Evolutionary conservation across 139 green algal species (phyloP).

Genomic region (Coelastrella sp.): DNA sequence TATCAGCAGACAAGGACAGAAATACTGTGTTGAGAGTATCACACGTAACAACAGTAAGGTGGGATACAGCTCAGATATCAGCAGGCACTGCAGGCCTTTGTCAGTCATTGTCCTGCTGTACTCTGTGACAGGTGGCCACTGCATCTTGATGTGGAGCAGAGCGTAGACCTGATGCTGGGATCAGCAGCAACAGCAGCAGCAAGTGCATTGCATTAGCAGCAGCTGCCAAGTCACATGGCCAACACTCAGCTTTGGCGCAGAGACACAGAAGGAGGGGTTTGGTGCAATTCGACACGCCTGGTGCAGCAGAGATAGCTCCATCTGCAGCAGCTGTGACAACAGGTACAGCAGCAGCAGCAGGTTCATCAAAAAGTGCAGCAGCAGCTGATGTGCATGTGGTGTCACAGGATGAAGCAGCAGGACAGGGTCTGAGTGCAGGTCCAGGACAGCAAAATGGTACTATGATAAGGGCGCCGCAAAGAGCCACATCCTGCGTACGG

Average conservation of each 20-base stretch:
- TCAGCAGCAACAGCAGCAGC: background rate
- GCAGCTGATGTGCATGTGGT: too few relatives aligned
- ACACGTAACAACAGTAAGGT: conserved; percentile 54
- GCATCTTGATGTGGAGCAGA: background rate
- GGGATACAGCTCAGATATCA: background rate
- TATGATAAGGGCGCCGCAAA: too few relatives aligned
- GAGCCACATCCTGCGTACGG: too few relatives aligned
- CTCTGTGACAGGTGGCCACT: background rate
- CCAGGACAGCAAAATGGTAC: too few relatives aligned
- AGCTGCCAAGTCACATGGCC: background rate
- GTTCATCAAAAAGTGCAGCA: too few relatives aligned
- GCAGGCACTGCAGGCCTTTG: background rate
- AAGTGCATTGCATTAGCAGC: background rate
- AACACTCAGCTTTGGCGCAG: background rate
- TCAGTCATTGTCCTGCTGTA: background rate
- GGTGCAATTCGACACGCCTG: conserved; percentile 14
- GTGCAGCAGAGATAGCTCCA: background rate
- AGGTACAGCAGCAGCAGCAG: background rate
- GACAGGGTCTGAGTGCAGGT: too few relatives aligned
- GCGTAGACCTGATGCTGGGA: background rate
- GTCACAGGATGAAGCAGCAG: too few relatives aligned
- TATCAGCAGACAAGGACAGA: conserved; percentile 70
- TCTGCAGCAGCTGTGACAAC: background rate
- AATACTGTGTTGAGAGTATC: conserved; percentile 62
- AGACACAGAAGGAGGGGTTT: background rate